Conservation (phyloP, 495 filamentous ascomycete species). For the Chlorociboria aeruginascens region DNA sequence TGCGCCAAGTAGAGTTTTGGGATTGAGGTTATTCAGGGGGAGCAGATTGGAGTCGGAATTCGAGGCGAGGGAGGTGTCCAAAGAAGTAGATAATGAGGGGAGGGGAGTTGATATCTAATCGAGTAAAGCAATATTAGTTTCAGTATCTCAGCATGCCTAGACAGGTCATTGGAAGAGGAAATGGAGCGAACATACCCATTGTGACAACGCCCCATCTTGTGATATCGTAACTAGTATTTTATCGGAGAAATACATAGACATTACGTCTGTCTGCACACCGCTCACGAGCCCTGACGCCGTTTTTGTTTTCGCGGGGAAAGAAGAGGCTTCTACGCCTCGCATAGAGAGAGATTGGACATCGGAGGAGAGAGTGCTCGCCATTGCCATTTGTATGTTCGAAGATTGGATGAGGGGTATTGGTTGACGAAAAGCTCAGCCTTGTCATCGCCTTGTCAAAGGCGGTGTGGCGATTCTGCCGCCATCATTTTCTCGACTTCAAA, state of each 20-base stretch:
- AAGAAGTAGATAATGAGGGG: conserved; percentile 47
- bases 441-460: background rate
- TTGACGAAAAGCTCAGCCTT: conserved; percentile 2
- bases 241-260: conserved; percentile 65
- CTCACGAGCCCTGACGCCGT: conserved; percentile 50
- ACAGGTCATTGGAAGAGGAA: too few species aligned
- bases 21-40: conserved; percentile 69
- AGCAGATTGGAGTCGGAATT: conserved; percentile 43
- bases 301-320: conserved; percentile 67
- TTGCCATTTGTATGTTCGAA: background rate
- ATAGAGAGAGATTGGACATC: conserved; percentile 1
- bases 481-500: too few species aligned
- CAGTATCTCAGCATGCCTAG: too few species aligned
- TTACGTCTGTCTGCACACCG: conserved; percentile 59
- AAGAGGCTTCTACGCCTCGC: conserved; percentile 4
- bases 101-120: conserved; percentile 78
- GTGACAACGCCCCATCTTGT: conserved; percentile 72
- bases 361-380: conserved; percentile 3
- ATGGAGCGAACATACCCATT: conserved; percentile 59
- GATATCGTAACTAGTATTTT: conserved; percentile 86
- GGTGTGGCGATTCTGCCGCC: background rate
- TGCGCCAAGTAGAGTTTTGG: conserved; percentile 81
- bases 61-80: conserved; percentile 41
- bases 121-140: background rate
- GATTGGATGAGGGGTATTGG: background rate